phyloP scores from a whole-genome alignment of 2,329 filamentous ascomycete genomes.

The Hortaea sp. region DNA sequence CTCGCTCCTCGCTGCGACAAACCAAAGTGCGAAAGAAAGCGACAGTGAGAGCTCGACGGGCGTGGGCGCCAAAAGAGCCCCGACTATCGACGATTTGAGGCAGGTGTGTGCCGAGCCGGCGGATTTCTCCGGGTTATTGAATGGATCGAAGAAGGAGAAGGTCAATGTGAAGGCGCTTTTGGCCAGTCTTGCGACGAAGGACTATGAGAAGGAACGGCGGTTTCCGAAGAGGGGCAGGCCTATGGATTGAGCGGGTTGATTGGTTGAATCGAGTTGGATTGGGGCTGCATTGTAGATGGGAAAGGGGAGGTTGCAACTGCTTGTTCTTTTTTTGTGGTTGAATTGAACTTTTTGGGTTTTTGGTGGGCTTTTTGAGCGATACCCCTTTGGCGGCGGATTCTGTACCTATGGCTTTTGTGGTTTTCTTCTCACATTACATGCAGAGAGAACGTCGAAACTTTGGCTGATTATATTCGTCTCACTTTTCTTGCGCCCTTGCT shows the following conservation, averaged over 20 bases:
- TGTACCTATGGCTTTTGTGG: no score
- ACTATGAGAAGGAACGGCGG: not conserved
- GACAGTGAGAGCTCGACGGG: not conserved
- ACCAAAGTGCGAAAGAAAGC: conserved; percentile 1
- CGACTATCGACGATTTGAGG: not conserved
- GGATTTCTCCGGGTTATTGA: not conserved
- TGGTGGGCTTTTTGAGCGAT: no score
- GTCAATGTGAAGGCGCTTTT: not conserved
- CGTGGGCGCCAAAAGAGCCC: not conserved
- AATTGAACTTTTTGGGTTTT: no score
- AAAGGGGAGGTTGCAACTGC: no score
- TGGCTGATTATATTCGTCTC: no score
- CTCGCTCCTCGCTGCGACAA: conserved; percentile 12
- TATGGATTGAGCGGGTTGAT: not conserved
- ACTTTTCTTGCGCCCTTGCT: no score
- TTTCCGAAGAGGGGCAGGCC: not conserved
- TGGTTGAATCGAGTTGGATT: no score
- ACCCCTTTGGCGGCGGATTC: no score
- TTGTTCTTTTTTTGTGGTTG: no score
- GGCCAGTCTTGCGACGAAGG: not conserved
- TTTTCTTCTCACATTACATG: no score
- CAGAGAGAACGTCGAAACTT: no score
- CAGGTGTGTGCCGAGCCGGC: not conserved
- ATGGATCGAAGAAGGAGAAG: not conserved
- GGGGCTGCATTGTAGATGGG: no score